These are phyloP conservation scores for Cladosporium sp. DNA, from an alignment of 2,329 filamentous ascomycete genomes.

Conservation along the genomic window DNA sequence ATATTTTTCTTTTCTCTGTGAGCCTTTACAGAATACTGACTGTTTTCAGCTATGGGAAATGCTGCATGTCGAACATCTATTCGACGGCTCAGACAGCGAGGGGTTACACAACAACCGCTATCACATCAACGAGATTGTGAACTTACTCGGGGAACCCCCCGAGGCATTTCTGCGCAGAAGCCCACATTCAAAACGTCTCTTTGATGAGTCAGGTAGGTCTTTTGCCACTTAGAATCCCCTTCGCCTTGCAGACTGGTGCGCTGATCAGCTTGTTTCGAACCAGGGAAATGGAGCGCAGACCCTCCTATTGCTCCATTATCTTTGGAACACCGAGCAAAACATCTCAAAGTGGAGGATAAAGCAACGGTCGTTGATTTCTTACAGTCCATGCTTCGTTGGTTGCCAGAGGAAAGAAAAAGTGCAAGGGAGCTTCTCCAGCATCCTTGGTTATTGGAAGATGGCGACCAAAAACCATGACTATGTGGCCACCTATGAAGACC, in stretches of 20 bases:
- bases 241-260: too few species aligned
- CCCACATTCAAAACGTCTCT: background rate
- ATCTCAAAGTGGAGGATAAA: background rate
- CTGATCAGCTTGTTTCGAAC: background rate
- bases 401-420: background rate
- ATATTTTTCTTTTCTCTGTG: background rate
- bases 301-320: background rate
- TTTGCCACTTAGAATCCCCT: too few species aligned
- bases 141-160: background rate
- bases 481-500: too few species aligned
- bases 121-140: background rate
- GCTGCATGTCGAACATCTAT: background rate
- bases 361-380: background rate
- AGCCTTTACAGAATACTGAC: too few species aligned
- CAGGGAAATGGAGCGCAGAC: background rate
- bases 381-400: background rate
- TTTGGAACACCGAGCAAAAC: background rate
- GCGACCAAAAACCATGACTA: too few species aligned
- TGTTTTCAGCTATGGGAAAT: background rate
- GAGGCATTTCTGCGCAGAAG: background rate
- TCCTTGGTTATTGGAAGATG: background rate
- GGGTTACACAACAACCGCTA: background rate
- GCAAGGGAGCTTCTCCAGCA: background rate
- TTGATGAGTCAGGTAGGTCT: background rate
- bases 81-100: background rate